Conservation (phyloP, 2,329 filamentous ascomycete species). For the Mollisia scopiformis region DNA sequence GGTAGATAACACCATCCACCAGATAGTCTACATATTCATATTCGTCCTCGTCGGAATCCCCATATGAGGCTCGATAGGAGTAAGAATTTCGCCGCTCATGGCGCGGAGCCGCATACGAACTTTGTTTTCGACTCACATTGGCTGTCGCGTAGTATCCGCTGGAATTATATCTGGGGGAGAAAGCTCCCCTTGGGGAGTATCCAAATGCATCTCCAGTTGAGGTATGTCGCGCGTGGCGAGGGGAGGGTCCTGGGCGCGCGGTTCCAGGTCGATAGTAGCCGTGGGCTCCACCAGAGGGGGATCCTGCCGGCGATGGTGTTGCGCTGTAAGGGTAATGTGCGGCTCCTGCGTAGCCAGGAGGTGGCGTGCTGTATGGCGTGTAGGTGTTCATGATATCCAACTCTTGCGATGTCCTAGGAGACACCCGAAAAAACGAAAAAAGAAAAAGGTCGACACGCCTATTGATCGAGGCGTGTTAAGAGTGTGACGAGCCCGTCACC, state of each 20-base stretch:
- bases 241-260: constrained; percentile 28
- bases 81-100: constrained; percentile 35
- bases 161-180: constrained; percentile 40
- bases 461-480: constrained; percentile 31
- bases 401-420: constrained; percentile 34
- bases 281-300: constrained; percentile 35
- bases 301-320: constrained; percentile 37
- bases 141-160: constrained; percentile 40
- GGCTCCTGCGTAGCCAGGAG: constrained; percentile 31
- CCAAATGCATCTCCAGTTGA: constrained; percentile 35
- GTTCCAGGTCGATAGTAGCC: constrained; percentile 29
- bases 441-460: constrained; percentile 28
- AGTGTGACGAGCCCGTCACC: constrained; percentile 39
- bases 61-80: constrained; percentile 40
- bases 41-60: constrained; percentile 41
- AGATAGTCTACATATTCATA: constrained; percentile 36
- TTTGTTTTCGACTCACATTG: constrained; percentile 42
- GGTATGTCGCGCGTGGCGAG: constrained; percentile 36
- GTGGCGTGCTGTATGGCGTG: constrained; percentile 33
- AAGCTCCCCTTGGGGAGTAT: constrained; percentile 29
- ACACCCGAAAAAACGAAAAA: constrained; percentile 29
- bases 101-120: constrained; percentile 36
- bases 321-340: constrained; percentile 37
- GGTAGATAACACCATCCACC: constrained; percentile 33
- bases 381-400: constrained; percentile 36